Conservation (phyloP, 225 moss, liverwort and hornwort genomes). For the Marchantia paleacea region DNA sequence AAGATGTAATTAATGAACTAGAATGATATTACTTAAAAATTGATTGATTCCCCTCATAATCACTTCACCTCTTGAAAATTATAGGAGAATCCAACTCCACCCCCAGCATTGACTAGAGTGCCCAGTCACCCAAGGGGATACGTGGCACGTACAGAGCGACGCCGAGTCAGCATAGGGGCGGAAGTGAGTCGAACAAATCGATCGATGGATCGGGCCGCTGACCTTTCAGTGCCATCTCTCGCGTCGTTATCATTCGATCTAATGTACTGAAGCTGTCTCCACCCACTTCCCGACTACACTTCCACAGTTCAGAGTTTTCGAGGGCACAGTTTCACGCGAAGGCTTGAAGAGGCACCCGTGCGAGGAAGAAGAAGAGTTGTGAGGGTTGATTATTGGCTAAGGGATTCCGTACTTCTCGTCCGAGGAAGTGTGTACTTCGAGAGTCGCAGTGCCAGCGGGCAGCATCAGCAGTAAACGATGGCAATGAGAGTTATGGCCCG, state of each 20-base stretch:
- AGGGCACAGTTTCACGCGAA: neutral
- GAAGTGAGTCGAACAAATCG: neutral
- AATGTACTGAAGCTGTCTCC: neutral
- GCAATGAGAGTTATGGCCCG: conserved; percentile 66
- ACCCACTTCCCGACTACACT: neutral
- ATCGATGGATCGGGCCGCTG: neutral
- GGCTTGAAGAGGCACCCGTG: neutral
- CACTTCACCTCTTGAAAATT: neutral
- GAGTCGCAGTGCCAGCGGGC: no score
- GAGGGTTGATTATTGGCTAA: no score
- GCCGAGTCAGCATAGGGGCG: neutral
- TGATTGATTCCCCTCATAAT: no score
- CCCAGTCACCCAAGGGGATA: neutral
- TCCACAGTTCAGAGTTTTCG: neutral
- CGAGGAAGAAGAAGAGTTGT: neutral
- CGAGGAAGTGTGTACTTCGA: no score
- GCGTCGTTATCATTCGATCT: neutral
- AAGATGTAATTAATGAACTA: no score
- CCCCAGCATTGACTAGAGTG: neutral
- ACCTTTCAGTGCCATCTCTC: neutral
- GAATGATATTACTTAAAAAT: no score
- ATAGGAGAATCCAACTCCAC: neutral
- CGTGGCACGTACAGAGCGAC: neutral
- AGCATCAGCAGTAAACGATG: conserved; percentile 31
- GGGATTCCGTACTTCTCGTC: no score